These are phyloP conservation scores for Phanerodontia chrysosporium DNA, from an alignment of 768 basidiomycete genomes.

Conservation along the genomic window DNA sequence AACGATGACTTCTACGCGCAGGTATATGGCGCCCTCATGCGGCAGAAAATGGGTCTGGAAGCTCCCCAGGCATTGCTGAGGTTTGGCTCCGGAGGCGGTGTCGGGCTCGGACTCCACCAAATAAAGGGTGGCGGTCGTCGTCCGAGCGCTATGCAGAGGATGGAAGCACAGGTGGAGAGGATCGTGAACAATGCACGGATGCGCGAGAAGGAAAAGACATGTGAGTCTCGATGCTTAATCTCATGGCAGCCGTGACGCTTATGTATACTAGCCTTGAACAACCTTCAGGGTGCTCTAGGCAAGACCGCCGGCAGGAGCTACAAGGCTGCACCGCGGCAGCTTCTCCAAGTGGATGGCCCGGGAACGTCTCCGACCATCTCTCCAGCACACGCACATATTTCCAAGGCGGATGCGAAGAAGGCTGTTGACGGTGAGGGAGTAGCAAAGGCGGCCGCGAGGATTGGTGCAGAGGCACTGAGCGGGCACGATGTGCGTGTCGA, in stretches of 20 bases:
- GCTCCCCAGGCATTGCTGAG: conserved; percentile 77
- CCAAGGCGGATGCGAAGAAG: conserved; percentile 43
- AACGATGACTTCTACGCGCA: conserved; percentile 98
- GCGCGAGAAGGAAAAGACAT: conserved; percentile 80
- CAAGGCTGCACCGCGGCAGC: conserved; percentile 93
- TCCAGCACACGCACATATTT: conserved; percentile 45
- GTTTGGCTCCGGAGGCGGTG: conserved; percentile 78
- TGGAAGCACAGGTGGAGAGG: conserved; percentile 94
- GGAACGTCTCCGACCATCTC: conserved; percentile 35
- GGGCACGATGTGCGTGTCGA: conserved; percentile 47
- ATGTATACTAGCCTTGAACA: conserved; percentile 51
- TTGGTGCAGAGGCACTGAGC: conserved; percentile 70
- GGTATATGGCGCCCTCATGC: conserved; percentile 82
- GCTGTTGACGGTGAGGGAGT: conserved; percentile 48
- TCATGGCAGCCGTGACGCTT: neutral
- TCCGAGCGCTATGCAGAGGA: conserved; percentile 84
- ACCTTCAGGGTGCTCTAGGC: conserved; percentile 89
- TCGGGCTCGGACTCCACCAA: conserved; percentile 76
- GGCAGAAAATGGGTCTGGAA: conserved; percentile 73
- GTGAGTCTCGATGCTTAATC: conserved; percentile 14
- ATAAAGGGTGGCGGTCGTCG: conserved; percentile 64
- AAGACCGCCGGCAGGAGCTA: conserved; percentile 92
- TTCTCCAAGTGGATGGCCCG: conserved; percentile 77
- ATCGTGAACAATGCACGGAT: conserved; percentile 89
- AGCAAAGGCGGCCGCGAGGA: conserved; percentile 69